A percentile compares a stretch with the other conserved stretches of the same genome.
Evolutionary conservation across 2,329 filamentous ascomycete genomes (phyloP).

Genomic region (Penicillium decumbens): DNA sequence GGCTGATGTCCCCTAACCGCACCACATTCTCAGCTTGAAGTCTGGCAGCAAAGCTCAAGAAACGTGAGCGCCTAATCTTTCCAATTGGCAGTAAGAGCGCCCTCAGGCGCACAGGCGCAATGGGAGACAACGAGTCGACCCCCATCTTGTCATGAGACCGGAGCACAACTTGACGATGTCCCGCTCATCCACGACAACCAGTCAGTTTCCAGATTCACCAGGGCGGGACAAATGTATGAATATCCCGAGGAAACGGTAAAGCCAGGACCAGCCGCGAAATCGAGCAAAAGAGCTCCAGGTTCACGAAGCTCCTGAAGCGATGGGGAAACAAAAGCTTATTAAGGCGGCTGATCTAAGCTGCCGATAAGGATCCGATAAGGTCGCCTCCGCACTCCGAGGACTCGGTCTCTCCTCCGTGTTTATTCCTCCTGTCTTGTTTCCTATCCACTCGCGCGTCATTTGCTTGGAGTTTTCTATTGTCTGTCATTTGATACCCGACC

Average conservation of each 20-base stretch:
- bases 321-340: conserved; percentile 10
- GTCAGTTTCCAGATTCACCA: conserved; percentile 15
- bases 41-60: conserved; percentile 71
- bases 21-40: conserved; percentile 76
- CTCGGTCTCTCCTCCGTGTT: neutral
- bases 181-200: conserved; percentile 28
- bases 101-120: conserved; percentile 85
- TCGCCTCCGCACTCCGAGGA: conserved; percentile 18
- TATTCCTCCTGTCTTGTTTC: neutral
- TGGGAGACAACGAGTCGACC: conserved; percentile 82
- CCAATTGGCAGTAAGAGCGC: conserved; percentile 82
- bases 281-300: conserved; percentile 3
- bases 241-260: neutral
- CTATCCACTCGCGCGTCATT: neutral
- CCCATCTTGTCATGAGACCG: conserved; percentile 63
- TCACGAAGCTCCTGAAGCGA: conserved; percentile 11
- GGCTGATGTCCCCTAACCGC: conserved; percentile 77
- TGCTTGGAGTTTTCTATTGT: neutral
- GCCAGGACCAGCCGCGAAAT: neutral
- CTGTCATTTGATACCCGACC: neutral
- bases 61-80: conserved; percentile 75
- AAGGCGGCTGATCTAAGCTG: conserved; percentile 8
- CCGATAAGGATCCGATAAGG: conserved; percentile 21
- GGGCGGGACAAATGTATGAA: neutral
- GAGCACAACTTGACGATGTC: conserved; percentile 31